Conservation (phyloP, 805 yeast species). For the Hermanozyma aechmeae region DNA sequence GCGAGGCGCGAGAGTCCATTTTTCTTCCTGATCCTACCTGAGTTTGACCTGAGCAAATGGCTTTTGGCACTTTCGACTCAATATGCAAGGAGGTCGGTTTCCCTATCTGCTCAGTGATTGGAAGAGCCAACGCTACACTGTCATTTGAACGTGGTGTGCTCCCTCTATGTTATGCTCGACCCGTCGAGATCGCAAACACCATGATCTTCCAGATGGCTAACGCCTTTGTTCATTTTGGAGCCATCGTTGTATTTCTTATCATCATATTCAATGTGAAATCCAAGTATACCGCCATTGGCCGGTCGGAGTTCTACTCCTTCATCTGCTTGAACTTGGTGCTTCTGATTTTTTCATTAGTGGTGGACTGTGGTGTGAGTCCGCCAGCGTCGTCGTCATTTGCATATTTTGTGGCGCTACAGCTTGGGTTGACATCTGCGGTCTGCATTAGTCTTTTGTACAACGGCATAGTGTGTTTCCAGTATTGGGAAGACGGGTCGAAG, state of each 20-base stretch:
- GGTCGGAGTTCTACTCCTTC: slow-evolving; percentile 74
- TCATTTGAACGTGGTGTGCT: slow-evolving; percentile 49
- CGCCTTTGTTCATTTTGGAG: slow-evolving; percentile 75
- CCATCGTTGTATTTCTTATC: slow-evolving; percentile 53
- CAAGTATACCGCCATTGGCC: slow-evolving; percentile 91
- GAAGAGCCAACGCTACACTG: slow-evolving; percentile 31
- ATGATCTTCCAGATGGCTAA: slow-evolving; percentile 83
- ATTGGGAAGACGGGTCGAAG: slow-evolving; percentile 91
- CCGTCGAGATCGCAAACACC: slow-evolving; percentile 84
- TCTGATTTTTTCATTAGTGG: slow-evolving; percentile 59
- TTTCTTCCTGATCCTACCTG: no score
- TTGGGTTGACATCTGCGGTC: slow-evolving; percentile 63
- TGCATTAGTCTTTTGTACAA: slow-evolving; percentile 62
- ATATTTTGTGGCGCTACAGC: slow-evolving; percentile 75
- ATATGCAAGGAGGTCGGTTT: slow-evolving; percentile 64
- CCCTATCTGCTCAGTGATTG: slow-evolving; percentile 73
- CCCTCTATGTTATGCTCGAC: slow-evolving; percentile 75
- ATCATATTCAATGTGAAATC: slow-evolving; percentile 70
- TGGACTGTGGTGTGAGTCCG: slow-evolving; percentile 89
- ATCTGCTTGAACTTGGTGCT: slow-evolving; percentile 52
- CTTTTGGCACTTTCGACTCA: slow-evolving; percentile 54
- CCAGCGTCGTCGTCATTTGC: slow-evolving; percentile 70
- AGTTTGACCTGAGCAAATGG: no score
- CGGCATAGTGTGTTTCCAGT: slow-evolving; percentile 76
- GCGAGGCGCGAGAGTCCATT: no score